Base-by-base conservation (phyloP, 192 early-diverging fungal genomes). In the Coemansia sp. region DNA sequence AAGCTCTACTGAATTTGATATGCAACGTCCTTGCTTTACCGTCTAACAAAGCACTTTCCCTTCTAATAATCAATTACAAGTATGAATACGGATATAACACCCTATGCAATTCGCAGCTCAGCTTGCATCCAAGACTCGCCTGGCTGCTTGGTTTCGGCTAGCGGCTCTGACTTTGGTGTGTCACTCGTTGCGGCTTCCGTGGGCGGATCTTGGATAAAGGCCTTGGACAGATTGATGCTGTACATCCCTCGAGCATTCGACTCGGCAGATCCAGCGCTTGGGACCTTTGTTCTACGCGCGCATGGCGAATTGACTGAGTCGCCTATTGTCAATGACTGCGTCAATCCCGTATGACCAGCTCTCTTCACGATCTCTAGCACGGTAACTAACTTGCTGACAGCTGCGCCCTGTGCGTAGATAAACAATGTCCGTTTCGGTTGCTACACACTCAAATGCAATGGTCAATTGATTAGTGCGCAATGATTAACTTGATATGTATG, bases 1-100 rank as follows among this genome's bases (percentile, higher is more conserved):
- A 92, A 91, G 87, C 82, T 84, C 50, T 90, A 89, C 65, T 91
- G 87, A 73, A n/a, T 21, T 14, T 46, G n/a, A 9, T 41, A 42
- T 36, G 15, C 10, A 44, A 12, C 15, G 9, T 9, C 59, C 21
- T 61, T 21, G 37, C 32, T 36, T 11, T 39, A 36, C 36, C 8
- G 36, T 27, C 48, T 21, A 50, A 27, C 27, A 42, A 57, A 38
- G 23, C 57, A n/a, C 36, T 9, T 44, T 32, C 44, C 32, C 36
- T 29, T 58, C 27, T 27, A 27, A 31, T n/a, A 32, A 15, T 17
- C 55, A 15, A 32, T 15, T 34, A 58, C 8, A 58, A 41, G 9
- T 48, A 51, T 10, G 50, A 51, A 58, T 58, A 38, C 59, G 17
- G 34, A 8, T 23, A 19, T 34, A 31, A n/a, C 37, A 36, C 12